Evolutionary conservation across 2,329 filamentous ascomycete species (phyloP), one percentile per base, ranked within the genome.

Genomic region (Penicillium freii): DNA sequence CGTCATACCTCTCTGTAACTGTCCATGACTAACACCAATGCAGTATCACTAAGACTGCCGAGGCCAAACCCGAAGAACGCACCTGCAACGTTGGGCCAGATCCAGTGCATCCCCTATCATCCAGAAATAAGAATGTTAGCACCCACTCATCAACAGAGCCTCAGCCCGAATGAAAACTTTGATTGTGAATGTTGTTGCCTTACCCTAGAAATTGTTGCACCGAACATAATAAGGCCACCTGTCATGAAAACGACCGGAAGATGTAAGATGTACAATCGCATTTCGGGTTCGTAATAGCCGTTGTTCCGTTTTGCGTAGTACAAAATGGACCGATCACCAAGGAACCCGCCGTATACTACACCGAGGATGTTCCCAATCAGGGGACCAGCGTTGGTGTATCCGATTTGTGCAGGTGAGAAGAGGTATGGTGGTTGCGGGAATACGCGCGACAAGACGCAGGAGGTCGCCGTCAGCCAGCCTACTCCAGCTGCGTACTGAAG

Each of bases 241-340:
- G 78, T 76, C 19, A 77, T 71, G 3, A 76, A 54, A 6, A 80
- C 44, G 51, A 76, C 71, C 31, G 75, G 74, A 2, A 70, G 34
- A 42, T 67, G 67, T 19, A 69, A 58, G 23, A 69, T 71, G 40
- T 71, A 77, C 6, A 81, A 69, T 3, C 79, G 72, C 73, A 81
- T 81, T 64, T 81, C 80, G 1, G 79, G 77, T 64, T 81, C 79
- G 50, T 79, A 79, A 58, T 78, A 75, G 39, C 79, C 79, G 33
- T 71, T 71, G 60, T 81, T 80, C 17, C 73, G 69, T 25, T 73
- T 74, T 2, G 80, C 76, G 49, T 80, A 71, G 36, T 66, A 69
- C n/a, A 77, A 56, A 44, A 79, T 74, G 0, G 70, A 70, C 66
- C 70, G 71, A 46, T 80, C 77, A 0, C 72, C 69, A 1, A 79